Conservation (phyloP, 495 filamentous ascomycete genomes). For the Neurospora sp. region DNA sequence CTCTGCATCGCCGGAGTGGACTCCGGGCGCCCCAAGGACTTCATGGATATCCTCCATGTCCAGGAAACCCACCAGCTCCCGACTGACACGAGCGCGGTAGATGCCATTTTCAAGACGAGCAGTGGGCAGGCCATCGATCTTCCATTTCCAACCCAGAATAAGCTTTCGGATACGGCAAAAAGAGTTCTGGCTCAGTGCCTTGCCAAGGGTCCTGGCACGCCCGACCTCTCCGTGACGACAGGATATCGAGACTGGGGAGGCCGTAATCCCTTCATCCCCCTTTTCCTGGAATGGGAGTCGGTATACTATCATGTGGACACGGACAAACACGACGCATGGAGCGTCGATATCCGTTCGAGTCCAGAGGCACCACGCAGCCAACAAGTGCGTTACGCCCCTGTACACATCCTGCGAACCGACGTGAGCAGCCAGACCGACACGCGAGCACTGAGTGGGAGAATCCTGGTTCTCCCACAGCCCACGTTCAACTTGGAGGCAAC, state of each 20-base stretch:
- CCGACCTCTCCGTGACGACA: not conserved
- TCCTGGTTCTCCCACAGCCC: slow-evolving; percentile 37
- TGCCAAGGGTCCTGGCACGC: not conserved
- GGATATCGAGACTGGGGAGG: slow-evolving; percentile 15
- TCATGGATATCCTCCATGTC: not conserved
- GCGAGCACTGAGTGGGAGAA: slow-evolving; percentile 26
- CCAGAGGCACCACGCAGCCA: not conserved
- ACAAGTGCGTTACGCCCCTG: not conserved
- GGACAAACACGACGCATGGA: slow-evolving; percentile 5
- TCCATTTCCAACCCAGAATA: not conserved
- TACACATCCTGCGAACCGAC: not conserved
- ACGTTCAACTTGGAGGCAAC: slow-evolving; percentile 24
- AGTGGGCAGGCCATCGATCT: not conserved
- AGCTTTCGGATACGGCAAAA: not conserved
- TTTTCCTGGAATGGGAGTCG: slow-evolving; percentile 46
- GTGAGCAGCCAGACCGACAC: slow-evolving; percentile 15
- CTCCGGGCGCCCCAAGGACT: not conserved
- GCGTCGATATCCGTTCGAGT: not conserved
- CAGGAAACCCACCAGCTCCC: slow-evolving; percentile 5
- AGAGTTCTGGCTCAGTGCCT: not conserved
- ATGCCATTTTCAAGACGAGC: not conserved
- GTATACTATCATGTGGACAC: slow-evolving; percentile 39
- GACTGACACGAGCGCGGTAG: not conserved
- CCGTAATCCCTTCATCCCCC: slow-evolving; percentile 31
- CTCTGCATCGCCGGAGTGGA: slow-evolving; percentile 2